These are phyloP conservation scores for Phytopythium boreale DNA, from an alignment of 352 stramenopile species.

Conservation along the genomic window DNA sequence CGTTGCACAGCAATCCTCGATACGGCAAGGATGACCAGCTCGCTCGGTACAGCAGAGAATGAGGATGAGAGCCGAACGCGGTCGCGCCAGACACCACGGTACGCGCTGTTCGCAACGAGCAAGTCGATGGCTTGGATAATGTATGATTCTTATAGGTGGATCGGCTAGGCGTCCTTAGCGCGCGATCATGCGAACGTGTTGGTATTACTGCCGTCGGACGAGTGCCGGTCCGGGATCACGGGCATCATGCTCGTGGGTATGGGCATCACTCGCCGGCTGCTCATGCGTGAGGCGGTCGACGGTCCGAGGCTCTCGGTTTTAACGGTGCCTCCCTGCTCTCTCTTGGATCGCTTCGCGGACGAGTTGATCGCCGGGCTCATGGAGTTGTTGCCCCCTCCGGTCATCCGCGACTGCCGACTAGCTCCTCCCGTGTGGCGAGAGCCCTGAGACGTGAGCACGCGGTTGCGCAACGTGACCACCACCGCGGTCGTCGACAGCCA, in stretches of 20 bases:
- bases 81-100: no score
- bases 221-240: conserved; percentile 3
- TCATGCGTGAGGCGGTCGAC: not conserved
- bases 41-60: no score
- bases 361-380: not conserved
- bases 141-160: no score
- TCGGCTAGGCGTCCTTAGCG: no score
- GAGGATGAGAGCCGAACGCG: no score
- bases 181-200: not conserved
- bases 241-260: not conserved
- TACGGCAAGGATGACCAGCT: no score
- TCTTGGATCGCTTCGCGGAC: not conserved
- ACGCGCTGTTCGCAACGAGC: no score
- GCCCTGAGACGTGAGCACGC: not conserved
- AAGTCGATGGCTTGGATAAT: no score
- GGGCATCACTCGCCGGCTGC: conserved; percentile 1
- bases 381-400: not conserved
- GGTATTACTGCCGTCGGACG: not conserved
- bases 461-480: conserved; percentile 6
- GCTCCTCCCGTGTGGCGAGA: not conserved
- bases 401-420: conserved; percentile 1
- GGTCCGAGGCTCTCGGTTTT: not conserved
- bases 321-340: conserved; percentile 2
- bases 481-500: conserved; percentile 38
- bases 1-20: no score